Percentiles rank a stretch among this genome's conserved stretches.
Conservation (phyloP, 305 asterid genomes). For the Fraxinus paxiana region DNA sequence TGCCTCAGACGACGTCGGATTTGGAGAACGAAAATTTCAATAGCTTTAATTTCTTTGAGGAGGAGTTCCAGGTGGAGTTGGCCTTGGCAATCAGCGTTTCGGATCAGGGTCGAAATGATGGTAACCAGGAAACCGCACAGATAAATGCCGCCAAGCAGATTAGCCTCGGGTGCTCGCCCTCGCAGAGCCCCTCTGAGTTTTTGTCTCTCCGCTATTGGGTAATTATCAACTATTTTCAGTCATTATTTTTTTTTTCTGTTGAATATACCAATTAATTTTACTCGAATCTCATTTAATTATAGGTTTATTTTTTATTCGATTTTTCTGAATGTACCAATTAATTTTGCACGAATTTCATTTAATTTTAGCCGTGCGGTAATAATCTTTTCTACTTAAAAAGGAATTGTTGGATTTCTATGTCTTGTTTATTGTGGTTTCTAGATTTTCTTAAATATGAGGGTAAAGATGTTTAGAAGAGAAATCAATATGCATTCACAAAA, state of each 20-base stretch:
- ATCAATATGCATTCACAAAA: neutral
- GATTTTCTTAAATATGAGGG: constrained; percentile 11
- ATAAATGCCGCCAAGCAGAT: constrained; percentile 78
- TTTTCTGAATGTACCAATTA: neutral
- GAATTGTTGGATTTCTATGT: constrained; percentile 14
- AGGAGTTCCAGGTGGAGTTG: constrained; percentile 53
- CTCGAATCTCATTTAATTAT: neutral
- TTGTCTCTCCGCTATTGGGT: constrained; percentile 80
- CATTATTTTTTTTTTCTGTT: neutral
- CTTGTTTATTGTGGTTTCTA: neutral
- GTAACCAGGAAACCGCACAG: constrained; percentile 78
- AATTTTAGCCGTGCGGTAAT: neutral
- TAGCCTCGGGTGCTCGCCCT: constrained; percentile 72
- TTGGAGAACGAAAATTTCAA: constrained; percentile 14
- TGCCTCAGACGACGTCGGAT: constrained; percentile 5
- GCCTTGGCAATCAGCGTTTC: constrained; percentile 55
- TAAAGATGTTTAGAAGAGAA: constrained; percentile 12
- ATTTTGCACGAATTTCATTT: neutral
- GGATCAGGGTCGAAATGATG: constrained; percentile 47
- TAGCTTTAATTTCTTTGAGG: constrained; percentile 61
- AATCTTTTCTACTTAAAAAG: neutral
- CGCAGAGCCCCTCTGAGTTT: constrained; percentile 56
- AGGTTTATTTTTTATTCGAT: neutral
- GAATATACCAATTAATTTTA: constrained; percentile 4
- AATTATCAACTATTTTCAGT: constrained; percentile 19